These are phyloP conservation scores for Zygoascus tannicola DNA, from an alignment of 805 yeast genomes.

Conservation along the genomic window DNA sequence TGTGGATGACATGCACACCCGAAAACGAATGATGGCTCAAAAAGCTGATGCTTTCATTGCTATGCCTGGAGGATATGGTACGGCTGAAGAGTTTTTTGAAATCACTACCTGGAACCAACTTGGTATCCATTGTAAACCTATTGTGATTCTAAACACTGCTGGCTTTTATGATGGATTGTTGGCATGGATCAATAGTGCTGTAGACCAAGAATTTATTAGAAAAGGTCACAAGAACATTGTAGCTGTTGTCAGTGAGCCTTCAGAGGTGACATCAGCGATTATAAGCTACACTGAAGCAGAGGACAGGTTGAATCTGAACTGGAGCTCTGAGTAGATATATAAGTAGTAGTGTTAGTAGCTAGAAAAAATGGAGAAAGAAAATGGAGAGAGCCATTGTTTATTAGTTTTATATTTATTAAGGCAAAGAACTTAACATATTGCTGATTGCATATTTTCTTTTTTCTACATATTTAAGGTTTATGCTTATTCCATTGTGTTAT, in stretches of 20 bases:
- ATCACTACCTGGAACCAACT: conserved; percentile 86
- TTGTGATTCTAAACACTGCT: conserved; percentile 64
- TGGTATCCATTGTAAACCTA: conserved; percentile 76
- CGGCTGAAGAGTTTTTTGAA: conserved; percentile 83
- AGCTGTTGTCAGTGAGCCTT: conserved; percentile 56
- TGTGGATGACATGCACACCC: conserved; percentile 82
- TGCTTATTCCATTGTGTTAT: too few relatives aligned
- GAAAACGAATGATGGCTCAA: conserved; percentile 78
- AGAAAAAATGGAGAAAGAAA: too few relatives aligned
- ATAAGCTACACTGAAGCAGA: conserved; percentile 56
- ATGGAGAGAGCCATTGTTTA: too few relatives aligned
- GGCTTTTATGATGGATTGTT: conserved; percentile 73
- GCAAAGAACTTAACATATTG: too few relatives aligned
- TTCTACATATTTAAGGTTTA: too few relatives aligned
- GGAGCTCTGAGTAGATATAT: conserved; percentile 38
- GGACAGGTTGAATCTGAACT: conserved; percentile 63
- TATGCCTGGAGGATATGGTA: conserved; percentile 88
- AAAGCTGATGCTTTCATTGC: conserved; percentile 85
- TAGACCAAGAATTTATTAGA: conserved; percentile 58
- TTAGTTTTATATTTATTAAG: too few relatives aligned
- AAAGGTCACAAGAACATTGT: conserved; percentile 57
- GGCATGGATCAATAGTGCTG: conserved; percentile 50
- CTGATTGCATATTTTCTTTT: too few relatives aligned
- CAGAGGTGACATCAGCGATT: conserved; percentile 56
- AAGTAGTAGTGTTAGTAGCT: too few relatives aligned